A percentile compares a stretch with the other conserved stretches of the same genome.
phyloP scores from a whole-genome alignment of 2,329 filamentous ascomycete species.

The Cladophialophora carrionii region DNA sequence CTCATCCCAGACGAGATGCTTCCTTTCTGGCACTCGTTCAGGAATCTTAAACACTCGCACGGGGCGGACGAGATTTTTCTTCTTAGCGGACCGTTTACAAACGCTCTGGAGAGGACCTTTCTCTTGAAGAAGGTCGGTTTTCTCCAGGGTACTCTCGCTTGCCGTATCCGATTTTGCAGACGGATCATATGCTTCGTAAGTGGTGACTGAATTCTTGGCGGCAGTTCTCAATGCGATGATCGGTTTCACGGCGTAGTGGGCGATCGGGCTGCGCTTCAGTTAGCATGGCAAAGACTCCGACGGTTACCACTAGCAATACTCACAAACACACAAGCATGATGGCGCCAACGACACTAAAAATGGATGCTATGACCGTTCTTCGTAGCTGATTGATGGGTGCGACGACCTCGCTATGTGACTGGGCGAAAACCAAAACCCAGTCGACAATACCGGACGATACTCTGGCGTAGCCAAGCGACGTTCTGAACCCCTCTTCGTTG shows the following conservation, averaged over 20 bases:
- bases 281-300: constrained; percentile 45
- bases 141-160: constrained; percentile 16
- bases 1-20: constrained; percentile 78
- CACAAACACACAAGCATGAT: constrained; percentile 57
- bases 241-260: constrained; percentile 77
- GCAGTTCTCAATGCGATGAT: constrained; percentile 75
- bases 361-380: constrained; percentile 77
- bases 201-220: constrained; percentile 63
- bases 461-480: constrained; percentile 77
- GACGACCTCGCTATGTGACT: constrained; percentile 73
- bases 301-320: constrained; percentile 50
- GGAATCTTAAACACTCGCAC: constrained; percentile 72
- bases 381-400: constrained; percentile 73
- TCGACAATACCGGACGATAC: constrained; percentile 70
- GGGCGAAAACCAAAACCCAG: constrained; percentile 81
- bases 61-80: constrained; percentile 24
- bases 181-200: constrained; percentile 56
- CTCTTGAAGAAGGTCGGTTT: constrained; percentile 47
- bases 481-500: constrained; percentile 70
- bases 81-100: constrained; percentile 13
- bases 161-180: constrained; percentile 39
- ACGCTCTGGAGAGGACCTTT: constrained; percentile 8
- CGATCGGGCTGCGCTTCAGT: constrained; percentile 59
- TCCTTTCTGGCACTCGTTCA: constrained; percentile 73
- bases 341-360: constrained; percentile 79